Conservation (phyloP, 192 early-diverging fungal species). For the Funneliformis mosseae region DNA sequence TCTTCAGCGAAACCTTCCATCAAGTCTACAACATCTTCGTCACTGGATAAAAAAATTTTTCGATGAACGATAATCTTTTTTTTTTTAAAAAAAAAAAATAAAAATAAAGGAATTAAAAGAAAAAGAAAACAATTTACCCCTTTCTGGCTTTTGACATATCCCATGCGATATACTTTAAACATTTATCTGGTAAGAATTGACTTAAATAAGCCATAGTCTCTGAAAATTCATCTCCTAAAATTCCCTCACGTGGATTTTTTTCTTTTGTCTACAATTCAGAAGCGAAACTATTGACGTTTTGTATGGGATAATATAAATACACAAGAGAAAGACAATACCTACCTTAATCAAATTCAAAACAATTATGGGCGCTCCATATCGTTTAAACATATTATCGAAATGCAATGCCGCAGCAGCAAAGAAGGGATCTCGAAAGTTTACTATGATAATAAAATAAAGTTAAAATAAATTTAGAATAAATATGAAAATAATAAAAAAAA, state of each 20-base stretch:
- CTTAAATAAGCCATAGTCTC: slow-evolving; percentile 84
- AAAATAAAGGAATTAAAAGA: not conserved
- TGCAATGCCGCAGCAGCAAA: slow-evolving; percentile 90
- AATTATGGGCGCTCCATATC: slow-evolving; percentile 92
- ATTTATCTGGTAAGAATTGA: slow-evolving; percentile 81
- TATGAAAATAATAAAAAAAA: not conserved
- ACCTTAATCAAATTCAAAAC: slow-evolving; percentile 95
- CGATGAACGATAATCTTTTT: not conserved
- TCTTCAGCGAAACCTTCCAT: slow-evolving; percentile 90
- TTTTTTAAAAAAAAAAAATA: not conserved
- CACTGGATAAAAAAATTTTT: not conserved
- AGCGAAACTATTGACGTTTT: not conserved
- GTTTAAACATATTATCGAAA: slow-evolving; percentile 87
- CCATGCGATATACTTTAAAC: slow-evolving; percentile 91
- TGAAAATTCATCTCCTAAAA: slow-evolving; percentile 82
- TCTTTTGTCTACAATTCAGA: slow-evolving; percentile 70
- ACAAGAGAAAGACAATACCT: not conserved
- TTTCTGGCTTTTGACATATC: slow-evolving; percentile 98
- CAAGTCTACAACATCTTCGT: slow-evolving; percentile 87
- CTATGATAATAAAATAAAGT: slow-evolving; percentile 39
- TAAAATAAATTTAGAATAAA: not conserved
- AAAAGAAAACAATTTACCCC: slow-evolving; percentile 47
- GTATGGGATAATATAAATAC: not conserved
- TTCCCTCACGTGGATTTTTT: slow-evolving; percentile 84
- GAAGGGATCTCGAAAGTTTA: slow-evolving; percentile 91